These are phyloP conservation scores for Andrographis paniculata DNA, from an alignment of 305 asterid species.

Conservation along the genomic window DNA sequence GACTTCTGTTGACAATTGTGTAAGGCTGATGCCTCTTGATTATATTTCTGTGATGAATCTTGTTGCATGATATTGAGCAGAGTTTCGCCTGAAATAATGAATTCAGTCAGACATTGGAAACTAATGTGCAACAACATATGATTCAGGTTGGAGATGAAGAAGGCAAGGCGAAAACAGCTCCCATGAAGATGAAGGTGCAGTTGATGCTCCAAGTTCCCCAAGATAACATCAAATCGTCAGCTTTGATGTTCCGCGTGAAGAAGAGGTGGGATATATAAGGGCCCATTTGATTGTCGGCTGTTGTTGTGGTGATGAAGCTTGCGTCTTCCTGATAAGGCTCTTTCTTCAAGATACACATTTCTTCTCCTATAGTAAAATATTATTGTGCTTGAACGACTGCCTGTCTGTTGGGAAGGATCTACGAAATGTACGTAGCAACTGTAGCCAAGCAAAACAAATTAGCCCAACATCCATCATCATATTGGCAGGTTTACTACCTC, in stretches of 20 bases:
- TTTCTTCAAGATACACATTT: too few relatives aligned
- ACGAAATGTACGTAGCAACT: too few relatives aligned
- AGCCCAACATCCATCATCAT: too few relatives aligned
- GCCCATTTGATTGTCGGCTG: too few relatives aligned
- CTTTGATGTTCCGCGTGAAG: slow-evolving; percentile 74
- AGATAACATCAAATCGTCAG: slow-evolving; percentile 63
- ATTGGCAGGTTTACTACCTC: too few relatives aligned
- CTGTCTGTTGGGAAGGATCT: too few relatives aligned
- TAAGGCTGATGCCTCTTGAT: neutral
- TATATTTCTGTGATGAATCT: neutral
- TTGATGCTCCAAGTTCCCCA: slow-evolving; percentile 94
- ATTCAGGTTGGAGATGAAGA: slow-evolving; percentile 69
- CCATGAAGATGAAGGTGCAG: slow-evolving; percentile 87
- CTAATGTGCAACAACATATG: neutral
- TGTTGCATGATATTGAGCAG: neutral
- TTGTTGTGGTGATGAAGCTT: too few relatives aligned
- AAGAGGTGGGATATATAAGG: slow-evolving; percentile 90
- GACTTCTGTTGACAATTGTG: neutral
- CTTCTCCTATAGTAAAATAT: too few relatives aligned
- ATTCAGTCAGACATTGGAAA: neutral
- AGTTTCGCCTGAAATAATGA: neutral
- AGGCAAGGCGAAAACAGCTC: slow-evolving; percentile 71
- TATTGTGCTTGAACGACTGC: too few relatives aligned
- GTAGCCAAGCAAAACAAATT: too few relatives aligned
- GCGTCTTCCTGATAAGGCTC: too few relatives aligned